Percentiles rank a stretch among this genome's conserved stretches.
These are phyloP conservation scores for Phlyctochytrium arcticum DNA, from an alignment of 192 early-diverging fungal species.

Conservation along the genomic window DNA sequence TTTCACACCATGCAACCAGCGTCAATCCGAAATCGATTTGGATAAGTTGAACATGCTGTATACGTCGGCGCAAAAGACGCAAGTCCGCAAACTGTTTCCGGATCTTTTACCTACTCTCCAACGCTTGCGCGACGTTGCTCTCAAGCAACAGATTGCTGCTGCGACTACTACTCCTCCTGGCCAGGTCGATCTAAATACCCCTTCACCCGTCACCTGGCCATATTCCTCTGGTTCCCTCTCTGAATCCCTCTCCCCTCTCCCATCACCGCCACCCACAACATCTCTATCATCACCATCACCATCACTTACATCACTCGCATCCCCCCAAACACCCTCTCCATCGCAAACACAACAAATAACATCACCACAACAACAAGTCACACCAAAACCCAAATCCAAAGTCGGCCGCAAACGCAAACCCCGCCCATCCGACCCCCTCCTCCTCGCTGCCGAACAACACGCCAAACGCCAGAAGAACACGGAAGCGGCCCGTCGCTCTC, in stretches of 20 bases:
- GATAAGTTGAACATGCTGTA: neutral
- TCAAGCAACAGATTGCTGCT: neutral
- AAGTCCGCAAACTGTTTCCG: conserved; percentile 16
- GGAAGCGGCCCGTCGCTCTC: conserved; percentile 88
- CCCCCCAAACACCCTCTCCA: neutral
- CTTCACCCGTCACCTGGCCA: too few relatives aligned
- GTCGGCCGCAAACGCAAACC: conserved; percentile 41
- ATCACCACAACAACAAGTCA: too few relatives aligned
- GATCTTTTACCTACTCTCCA: conserved; percentile 25
- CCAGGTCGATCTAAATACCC: too few relatives aligned
- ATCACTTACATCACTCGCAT: neutral
- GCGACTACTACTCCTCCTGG: too few relatives aligned
- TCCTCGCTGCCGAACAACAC: conserved; percentile 24
- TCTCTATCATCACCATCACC: too few relatives aligned
- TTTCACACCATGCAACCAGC: too few relatives aligned
- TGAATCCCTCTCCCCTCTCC: too few relatives aligned
- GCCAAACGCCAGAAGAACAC: conserved; percentile 61
- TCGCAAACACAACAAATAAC: neutral
- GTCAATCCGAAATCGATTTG: neutral
- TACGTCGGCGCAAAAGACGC: neutral
- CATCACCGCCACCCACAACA: neutral
- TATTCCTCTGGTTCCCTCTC: too few relatives aligned
- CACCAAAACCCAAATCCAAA: too few relatives aligned
- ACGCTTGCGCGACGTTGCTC: conserved; percentile 6
- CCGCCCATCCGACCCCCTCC: conserved; percentile 31